phyloP scores from a whole-genome alignment of 345 rosid genomes.

The Adansonia digitata region DNA sequence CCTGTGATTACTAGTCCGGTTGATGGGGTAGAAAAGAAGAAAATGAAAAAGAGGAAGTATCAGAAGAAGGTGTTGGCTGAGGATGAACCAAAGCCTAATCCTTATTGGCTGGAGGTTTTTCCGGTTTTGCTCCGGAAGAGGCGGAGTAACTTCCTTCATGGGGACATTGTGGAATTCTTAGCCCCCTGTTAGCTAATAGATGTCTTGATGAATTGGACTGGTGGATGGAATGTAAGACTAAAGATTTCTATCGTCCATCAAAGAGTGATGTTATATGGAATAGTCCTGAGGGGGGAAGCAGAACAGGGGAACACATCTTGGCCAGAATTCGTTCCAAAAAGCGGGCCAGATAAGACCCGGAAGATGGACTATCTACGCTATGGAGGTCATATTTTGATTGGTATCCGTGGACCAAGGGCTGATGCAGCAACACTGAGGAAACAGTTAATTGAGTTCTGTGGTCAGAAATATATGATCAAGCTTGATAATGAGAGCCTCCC shows the following conservation, averaged over 20 bases:
- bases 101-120: conserved; percentile 93
- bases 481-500: conserved; percentile 91
- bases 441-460: conserved; percentile 87
- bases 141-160: conserved; percentile 82
- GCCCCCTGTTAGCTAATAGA: conserved; percentile 81
- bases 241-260: conserved; percentile 85
- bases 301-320: conserved; percentile 96
- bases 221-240: conserved; percentile 81
- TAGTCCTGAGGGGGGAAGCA: conserved; percentile 83
- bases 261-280: conserved; percentile 94
- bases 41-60: conserved; percentile 77
- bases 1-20: conserved; percentile 62
- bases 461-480: conserved; percentile 84
- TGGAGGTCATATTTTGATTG: conserved; percentile 92
- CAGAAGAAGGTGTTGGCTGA: conserved; percentile 93
- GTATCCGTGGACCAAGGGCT: conserved; percentile 88
- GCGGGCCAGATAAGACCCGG: conserved; percentile 94
- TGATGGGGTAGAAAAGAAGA: conserved; percentile 63
- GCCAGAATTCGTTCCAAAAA: conserved; percentile 99
- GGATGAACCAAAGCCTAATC: conserved; percentile 98
- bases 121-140: conserved; percentile 97
- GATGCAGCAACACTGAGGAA: conserved; percentile 93
- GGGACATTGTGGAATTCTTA: conserved; percentile 96
- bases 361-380: conserved; percentile 82
- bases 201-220: conserved; percentile 90